Evolutionary conservation across 495 filamentous ascomycete species (phyloP), one percentile per base, ranked within the genome.

Genomic region (Cladorrhinum samala): DNA sequence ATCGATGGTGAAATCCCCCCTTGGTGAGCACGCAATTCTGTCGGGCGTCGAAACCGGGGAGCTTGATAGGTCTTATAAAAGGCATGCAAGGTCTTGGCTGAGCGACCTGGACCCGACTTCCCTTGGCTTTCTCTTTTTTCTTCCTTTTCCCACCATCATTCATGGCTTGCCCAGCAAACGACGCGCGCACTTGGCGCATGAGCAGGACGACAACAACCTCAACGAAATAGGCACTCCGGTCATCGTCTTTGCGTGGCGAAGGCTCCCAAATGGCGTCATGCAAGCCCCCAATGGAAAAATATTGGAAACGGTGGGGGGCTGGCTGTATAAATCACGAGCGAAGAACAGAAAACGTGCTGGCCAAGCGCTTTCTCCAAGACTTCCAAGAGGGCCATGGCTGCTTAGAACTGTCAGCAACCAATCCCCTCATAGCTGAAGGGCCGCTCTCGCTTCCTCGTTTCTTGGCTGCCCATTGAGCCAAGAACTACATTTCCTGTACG

Each of bases 1-100:
- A n/a, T 36, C 16, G 45, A 47, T 47, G 45, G 24, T 47, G 45
- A 47, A 47, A 47, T 47, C 13, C 45, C 11, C 24, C 27, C 24
- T 20, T 14, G 24, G 45, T 47, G 45, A 47, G 45, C 45, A 47
- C 45, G 45, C 45, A 47, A 47, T 47, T 25, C 20, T 45, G 14
- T 13, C 24, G 42, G 42, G 42, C 20, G 42, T 27, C 21, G n/a
- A 13, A 13, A 23, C 45, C 21, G 45, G 45, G 24, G 24, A 23
- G 45, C 23, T 20, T 16, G 9, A 16, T 27, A 23, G 24, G 21
- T n/a, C 16, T 25, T 25, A 47, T 30, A 47, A 47, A 47, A n/a
- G n/a, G n/a, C n/a, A n/a, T n/a, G n/a, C n/a, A n/a, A 33, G 27
- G 11, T 33, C 27, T 33, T 33, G 27, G 27, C 27, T n/a, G n/a